phyloP scores from a whole-genome alignment of 2,329 filamentous ascomycete genomes.

The Sporothrix pallida region DNA sequence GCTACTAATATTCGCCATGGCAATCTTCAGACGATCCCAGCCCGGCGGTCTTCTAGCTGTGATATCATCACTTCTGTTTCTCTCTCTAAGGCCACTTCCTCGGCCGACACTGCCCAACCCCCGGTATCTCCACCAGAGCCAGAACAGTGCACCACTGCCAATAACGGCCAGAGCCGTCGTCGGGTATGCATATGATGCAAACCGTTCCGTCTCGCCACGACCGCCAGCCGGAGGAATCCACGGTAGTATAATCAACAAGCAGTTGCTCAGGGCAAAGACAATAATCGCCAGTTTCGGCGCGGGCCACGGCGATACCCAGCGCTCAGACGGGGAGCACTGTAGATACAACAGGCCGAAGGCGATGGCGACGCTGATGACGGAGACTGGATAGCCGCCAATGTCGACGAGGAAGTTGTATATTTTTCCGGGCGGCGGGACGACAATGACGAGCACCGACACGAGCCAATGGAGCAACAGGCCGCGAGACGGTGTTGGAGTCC shows the following conservation, averaged over 20 bases:
- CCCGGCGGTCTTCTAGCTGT: constrained; percentile 4
- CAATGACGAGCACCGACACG: constrained; percentile 62
- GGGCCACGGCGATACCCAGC: constrained; percentile 44
- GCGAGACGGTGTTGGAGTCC: constrained; percentile 39
- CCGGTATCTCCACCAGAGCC: constrained; percentile 45
- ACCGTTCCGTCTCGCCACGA: constrained; percentile 40
- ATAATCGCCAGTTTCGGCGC: constrained; percentile 43
- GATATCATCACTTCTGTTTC: background rate
- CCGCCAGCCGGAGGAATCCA: constrained; percentile 46
- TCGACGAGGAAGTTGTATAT: constrained; percentile 50
- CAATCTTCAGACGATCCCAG: constrained; percentile 34
- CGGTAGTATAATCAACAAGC: constrained; percentile 45
- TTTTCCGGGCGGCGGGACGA: constrained; percentile 54
- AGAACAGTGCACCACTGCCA: constrained; percentile 45
- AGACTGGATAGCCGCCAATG: constrained; percentile 49
- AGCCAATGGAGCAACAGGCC: constrained; percentile 63
- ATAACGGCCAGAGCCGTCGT: constrained; percentile 46
- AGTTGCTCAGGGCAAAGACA: constrained; percentile 45
- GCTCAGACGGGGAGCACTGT: constrained; percentile 41
- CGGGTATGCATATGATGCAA: constrained; percentile 48
- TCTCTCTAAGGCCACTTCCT: background rate
- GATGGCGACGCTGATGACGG: constrained; percentile 46
- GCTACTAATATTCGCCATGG: background rate
- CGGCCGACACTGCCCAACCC: constrained; percentile 4
- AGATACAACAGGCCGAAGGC: constrained; percentile 46